phyloP scores from a whole-genome alignment of 352 stramenopile species.

The Globisporangium megalacanthum region DNA sequence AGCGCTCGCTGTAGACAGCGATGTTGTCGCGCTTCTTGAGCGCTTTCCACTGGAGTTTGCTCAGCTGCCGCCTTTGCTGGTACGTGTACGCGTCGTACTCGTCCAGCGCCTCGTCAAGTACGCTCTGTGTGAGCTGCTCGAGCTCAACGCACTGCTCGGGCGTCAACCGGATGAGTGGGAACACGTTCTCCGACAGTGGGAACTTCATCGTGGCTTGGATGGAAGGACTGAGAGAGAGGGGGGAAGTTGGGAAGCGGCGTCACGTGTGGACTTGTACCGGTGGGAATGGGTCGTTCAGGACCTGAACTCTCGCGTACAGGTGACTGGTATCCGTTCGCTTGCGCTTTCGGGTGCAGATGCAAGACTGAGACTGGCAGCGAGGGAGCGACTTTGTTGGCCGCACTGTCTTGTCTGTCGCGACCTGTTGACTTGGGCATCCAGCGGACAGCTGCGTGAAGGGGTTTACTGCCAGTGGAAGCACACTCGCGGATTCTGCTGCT shows the following conservation, averaged over 20 bases:
- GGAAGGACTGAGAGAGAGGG: too few relatives aligned
- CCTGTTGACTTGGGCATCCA: too few relatives aligned
- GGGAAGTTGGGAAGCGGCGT: too few relatives aligned
- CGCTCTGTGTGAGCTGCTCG: conserved; percentile 21
- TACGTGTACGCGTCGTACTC: conserved; percentile 39
- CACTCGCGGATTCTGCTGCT: too few relatives aligned
- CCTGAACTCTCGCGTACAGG: too few relatives aligned
- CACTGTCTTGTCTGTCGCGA: background rate
- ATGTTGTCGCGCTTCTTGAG: conserved; percentile 31
- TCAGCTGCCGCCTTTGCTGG: conserved; percentile 17
- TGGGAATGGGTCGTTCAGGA: too few relatives aligned
- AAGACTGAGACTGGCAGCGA: too few relatives aligned
- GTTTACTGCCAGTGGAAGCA: too few relatives aligned
- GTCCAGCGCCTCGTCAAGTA: conserved; percentile 26
- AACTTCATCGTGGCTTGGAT: conserved; percentile 24
- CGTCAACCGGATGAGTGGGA: conserved; percentile 22
- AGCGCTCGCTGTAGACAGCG: conserved; percentile 28
- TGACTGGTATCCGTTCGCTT: too few relatives aligned
- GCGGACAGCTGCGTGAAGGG: too few relatives aligned
- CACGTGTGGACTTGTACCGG: too few relatives aligned
- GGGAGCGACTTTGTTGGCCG: background rate
- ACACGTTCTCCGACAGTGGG: conserved; percentile 13
- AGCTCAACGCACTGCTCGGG: conserved; percentile 20
- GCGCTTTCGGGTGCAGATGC: too few relatives aligned
- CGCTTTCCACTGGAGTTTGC: conserved; percentile 31